A percentile compares a stretch with the other conserved stretches of the same genome.
Evolutionary conservation across 176 grass and related monocot species (phyloP).

Genomic region (Rhipidocladum racemiflorum): DNA sequence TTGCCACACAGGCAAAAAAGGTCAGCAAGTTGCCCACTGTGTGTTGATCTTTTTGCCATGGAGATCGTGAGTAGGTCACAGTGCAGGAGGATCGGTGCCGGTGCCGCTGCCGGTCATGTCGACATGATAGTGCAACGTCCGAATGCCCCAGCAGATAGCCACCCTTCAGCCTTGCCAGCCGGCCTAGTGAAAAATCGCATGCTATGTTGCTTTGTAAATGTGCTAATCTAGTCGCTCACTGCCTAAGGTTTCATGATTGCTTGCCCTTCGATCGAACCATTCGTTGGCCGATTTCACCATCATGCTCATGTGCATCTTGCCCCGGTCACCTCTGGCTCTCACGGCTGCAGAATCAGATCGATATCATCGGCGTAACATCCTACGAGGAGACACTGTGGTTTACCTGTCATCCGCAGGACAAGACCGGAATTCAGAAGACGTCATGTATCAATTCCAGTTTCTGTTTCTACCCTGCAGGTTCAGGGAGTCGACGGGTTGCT

Average conservation of each 20-base stretch:
- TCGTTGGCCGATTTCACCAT: neutral
- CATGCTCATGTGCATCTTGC: neutral
- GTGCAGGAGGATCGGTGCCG: neutral
- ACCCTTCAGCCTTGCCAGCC: neutral
- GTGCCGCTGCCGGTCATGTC: neutral
- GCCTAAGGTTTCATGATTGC: neutral
- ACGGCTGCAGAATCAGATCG: neutral
- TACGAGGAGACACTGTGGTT: neutral
- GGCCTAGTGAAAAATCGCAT: neutral
- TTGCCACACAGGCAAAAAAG: neutral
- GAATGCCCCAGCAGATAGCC: neutral
- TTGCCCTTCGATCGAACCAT: neutral
- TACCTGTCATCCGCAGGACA: neutral
- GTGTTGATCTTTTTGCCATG: neutral
- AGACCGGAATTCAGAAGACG: neutral
- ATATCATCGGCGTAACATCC: neutral
- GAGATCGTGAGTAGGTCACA: neutral
- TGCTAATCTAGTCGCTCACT: neutral
- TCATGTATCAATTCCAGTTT: neutral
- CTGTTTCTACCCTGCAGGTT: neutral
- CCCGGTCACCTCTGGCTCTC: neutral
- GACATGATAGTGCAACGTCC: neutral
- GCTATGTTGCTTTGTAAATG: neutral
- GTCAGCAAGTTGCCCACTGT: neutral
- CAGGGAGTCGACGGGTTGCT: neutral